Evolutionary conservation across 169 alveolate genomes (phyloP), one percentile per base, ranked within the genome.

Genomic region (Plasmodium billcollinsi): DNA sequence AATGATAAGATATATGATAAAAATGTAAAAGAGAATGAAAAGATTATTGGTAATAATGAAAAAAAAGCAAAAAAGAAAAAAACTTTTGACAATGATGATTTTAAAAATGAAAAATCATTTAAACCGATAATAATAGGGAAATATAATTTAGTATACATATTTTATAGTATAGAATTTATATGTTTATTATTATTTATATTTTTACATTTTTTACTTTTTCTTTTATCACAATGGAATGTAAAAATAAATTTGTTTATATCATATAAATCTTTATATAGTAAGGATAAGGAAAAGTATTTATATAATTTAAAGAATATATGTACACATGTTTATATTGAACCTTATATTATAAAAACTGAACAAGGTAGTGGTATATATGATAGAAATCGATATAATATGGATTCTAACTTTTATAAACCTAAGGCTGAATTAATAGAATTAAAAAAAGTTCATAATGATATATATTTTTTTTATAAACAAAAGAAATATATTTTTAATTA

Each of bases 401-500:
- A 83, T 58, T 70, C 45, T 50, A 83, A 71, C 24, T 70, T 83
- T 8, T 83, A 83, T 29, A 71, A 70, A 50, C 91, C 91, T 2
- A 83, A 83, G 43, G 3, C 91, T 1, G 67, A 69, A 26, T 73
- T 94, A 61, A 71, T 90, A 45, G 92, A 73, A 52, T 61, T 94
- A 26, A 61, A 90, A 70, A 69, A 92, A 15, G 83, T 92, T 5
- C 52, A 72, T 26, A 67, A 88, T 71, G 86, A 72, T 65, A 92
- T 62, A 11, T 94, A 54, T 59, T 92, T 92, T 63, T 65, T 74
- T 56, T 90, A 89, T 72, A 93, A 92, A 39, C 95, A 94, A 18
- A 85, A 90, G 47, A 94, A 94, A 67, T 94, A 90, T 65, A 71
- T 94, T 20, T 85, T 91, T 52, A 70, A 91, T 52, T 92, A 88